These are phyloP conservation scores for Luvunga scandens DNA, from an alignment of 345 rosid species.

Conservation along the genomic window DNA sequence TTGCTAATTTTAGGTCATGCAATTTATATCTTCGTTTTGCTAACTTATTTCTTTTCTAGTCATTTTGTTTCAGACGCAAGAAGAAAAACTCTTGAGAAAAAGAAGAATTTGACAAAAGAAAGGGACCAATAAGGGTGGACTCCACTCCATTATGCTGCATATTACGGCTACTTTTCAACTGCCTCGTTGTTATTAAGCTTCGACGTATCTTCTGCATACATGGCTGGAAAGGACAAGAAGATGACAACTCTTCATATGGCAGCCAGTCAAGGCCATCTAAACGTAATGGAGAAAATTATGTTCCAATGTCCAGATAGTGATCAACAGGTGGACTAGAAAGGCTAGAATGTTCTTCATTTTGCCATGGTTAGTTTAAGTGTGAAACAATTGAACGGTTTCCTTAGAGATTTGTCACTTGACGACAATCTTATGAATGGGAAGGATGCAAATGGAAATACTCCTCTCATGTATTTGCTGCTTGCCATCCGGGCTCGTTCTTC, in stretches of 20 bases:
- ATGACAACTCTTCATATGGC: constrained; percentile 13
- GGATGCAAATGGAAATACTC: constrained; percentile 3
- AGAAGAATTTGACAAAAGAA: background rate
- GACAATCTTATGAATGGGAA: background rate
- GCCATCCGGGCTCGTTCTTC: background rate
- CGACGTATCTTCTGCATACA: background rate
- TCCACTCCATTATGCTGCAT: constrained; percentile 3
- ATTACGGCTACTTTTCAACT: background rate
- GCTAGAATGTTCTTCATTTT: constrained; percentile 1
- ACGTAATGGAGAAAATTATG: background rate
- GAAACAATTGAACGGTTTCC: background rate
- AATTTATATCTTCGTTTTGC: too few relatives aligned
- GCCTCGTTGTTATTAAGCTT: background rate
- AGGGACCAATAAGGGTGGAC: background rate
- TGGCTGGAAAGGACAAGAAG: background rate
- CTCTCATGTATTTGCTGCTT: background rate
- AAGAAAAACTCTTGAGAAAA: background rate
- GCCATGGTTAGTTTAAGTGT: background rate
- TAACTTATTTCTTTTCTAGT: too few relatives aligned
- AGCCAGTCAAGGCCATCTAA: background rate
- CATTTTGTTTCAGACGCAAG: too few relatives aligned
- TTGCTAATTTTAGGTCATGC: too few relatives aligned
- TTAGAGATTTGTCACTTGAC: background rate
- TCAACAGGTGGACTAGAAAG: background rate
- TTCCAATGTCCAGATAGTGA: background rate